phyloP scores from a whole-genome alignment of 805 yeast genomes.

The Ogataea polymorpha region DNA sequence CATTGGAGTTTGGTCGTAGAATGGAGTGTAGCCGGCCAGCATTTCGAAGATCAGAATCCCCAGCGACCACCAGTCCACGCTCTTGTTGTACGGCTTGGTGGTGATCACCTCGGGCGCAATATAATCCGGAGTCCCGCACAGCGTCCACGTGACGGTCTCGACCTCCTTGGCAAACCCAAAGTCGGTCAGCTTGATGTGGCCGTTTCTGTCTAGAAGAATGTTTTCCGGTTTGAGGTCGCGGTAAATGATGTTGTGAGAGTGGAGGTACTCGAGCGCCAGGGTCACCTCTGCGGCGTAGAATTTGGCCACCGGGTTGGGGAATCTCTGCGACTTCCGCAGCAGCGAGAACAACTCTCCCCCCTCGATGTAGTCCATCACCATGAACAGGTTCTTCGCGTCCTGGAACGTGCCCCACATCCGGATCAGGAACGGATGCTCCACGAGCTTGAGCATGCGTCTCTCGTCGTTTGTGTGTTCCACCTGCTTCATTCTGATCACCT shows the following conservation, averaged over 20 bases:
- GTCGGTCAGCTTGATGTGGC: conserved; percentile 59
- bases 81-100: conserved; percentile 58
- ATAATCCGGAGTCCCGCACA: conserved; percentile 64
- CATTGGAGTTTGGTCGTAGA: conserved; percentile 63
- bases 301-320: conserved; percentile 62
- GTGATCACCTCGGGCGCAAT: conserved; percentile 65
- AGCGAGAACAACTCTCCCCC: conserved; percentile 60
- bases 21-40: conserved; percentile 63
- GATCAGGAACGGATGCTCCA: conserved; percentile 58
- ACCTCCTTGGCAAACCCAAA: conserved; percentile 66
- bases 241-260: conserved; percentile 55
- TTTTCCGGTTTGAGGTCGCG: conserved; percentile 63
- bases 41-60: conserved; percentile 60
- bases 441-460: conserved; percentile 54
- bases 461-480: conserved; percentile 65
- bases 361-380: conserved; percentile 66
- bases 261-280: conserved; percentile 56
- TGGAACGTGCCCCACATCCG: conserved; percentile 68
- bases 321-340: conserved; percentile 54
- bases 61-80: conserved; percentile 66
- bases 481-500: conserved; percentile 60
- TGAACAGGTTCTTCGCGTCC: conserved; percentile 52
- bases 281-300: conserved; percentile 63
- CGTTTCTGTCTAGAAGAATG: conserved; percentile 54
- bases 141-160: conserved; percentile 55